phyloP scores from a whole-genome alignment of 352 stramenopile species.

The Globisporangium nunn region DNA sequence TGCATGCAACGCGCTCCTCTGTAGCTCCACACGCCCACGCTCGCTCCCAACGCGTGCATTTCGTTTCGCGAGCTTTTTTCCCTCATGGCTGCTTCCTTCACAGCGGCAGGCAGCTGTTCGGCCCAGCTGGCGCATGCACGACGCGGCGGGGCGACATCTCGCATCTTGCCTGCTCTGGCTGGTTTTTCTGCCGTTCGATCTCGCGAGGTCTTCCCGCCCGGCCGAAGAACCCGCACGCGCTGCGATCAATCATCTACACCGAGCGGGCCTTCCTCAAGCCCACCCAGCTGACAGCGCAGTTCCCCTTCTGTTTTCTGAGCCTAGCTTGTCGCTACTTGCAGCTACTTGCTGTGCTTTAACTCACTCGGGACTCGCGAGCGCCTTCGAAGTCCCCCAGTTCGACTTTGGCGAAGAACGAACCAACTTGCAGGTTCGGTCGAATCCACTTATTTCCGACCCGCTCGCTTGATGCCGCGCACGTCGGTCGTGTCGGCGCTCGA shows the following conservation, averaged over 20 bases:
- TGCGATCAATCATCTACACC: too few relatives aligned
- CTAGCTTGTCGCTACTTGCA: background rate
- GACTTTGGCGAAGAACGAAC: slow-evolving; percentile 20
- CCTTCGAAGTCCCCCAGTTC: slow-evolving; percentile 8
- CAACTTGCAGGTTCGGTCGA: slow-evolving; percentile 4
- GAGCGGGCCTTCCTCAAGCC: too few relatives aligned
- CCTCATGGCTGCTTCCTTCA: background rate
- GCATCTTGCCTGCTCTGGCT: background rate
- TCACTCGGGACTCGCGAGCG: too few relatives aligned
- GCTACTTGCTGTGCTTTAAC: background rate
- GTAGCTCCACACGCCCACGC: too few relatives aligned
- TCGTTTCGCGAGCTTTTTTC: background rate
- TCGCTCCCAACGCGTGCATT: too few relatives aligned
- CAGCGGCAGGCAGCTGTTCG: background rate
- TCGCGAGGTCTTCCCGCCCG: too few relatives aligned
- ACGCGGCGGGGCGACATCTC: background rate
- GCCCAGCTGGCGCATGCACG: background rate
- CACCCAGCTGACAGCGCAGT: too few relatives aligned
- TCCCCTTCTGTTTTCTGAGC: background rate
- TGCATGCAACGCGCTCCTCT: too few relatives aligned
- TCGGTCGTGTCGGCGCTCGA: slow-evolving; percentile 18
- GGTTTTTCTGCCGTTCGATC: too few relatives aligned
- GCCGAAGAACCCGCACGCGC: too few relatives aligned
- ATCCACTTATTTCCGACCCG: slow-evolving; percentile 9
- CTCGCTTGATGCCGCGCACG: slow-evolving; percentile 33